Percentiles rank a stretch among this genome's conserved stretches.
These are phyloP conservation scores for Ambispora gerdemannii DNA, from an alignment of 192 early-diverging fungal genomes.

Conservation along the genomic window DNA sequence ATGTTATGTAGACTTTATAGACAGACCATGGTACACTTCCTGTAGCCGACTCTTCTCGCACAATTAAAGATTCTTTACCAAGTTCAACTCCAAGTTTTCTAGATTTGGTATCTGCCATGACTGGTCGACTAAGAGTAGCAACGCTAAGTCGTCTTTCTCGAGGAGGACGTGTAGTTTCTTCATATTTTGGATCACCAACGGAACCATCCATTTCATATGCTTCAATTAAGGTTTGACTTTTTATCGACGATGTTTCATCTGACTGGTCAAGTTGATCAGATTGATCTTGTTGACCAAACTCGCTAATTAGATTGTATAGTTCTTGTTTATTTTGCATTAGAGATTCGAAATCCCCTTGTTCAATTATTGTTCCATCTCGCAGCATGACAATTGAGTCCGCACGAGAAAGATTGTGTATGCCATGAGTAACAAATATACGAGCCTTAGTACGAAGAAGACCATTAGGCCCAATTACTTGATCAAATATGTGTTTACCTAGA, in stretches of 20 bases:
- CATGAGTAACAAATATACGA: conserved; percentile 80
- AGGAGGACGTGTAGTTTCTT: conserved; percentile 4
- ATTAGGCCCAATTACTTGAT: conserved; percentile 83
- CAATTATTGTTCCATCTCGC: conserved; percentile 64
- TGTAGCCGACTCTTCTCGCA: conserved; percentile 76
- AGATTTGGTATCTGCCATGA: conserved; percentile 38
- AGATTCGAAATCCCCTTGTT: conserved; percentile 63
- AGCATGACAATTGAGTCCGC: conserved; percentile 70
- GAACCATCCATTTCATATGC: conserved; percentile 33
- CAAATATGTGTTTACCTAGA: conserved; percentile 60
- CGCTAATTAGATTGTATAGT: conserved; percentile 65
- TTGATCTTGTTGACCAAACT: conserved; percentile 67
- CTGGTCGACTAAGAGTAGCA: conserved; percentile 54
- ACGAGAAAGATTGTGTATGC: conserved; percentile 71
- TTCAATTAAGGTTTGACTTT: conserved; percentile 1
- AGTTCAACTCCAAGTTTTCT: conserved; percentile 27
- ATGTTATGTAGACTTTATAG: conserved; percentile 76
- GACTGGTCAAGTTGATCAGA: conserved; percentile 55
- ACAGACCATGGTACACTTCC: conserved; percentile 80
- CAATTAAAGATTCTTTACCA: conserved; percentile 57
- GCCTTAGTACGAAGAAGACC: conserved; percentile 76
- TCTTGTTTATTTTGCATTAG: conserved; percentile 63
- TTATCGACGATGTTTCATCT: conserved; percentile 30
- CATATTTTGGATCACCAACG: conserved; percentile 24
- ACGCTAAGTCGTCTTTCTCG: conserved; percentile 37